phyloP scores from a whole-genome alignment of 768 basidiomycete genomes.

The Clavulina sp. region DNA sequence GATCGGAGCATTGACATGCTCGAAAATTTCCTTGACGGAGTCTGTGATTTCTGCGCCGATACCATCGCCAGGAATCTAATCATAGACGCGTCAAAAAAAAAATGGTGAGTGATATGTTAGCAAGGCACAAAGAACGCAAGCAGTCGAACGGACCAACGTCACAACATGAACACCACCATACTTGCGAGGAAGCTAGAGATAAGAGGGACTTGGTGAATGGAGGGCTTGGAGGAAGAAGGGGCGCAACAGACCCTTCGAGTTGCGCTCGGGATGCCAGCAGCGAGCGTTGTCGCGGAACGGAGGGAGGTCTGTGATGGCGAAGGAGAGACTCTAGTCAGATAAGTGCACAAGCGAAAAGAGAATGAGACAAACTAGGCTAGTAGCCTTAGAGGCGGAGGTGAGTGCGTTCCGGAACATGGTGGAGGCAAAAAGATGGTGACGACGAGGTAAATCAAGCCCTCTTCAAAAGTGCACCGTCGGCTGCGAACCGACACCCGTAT shows the following conservation, averaged over 20 bases:
- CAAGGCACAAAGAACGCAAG: slow-evolving; percentile 4
- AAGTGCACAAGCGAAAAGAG: no score
- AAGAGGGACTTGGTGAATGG: background rate
- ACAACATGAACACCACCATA: slow-evolving; percentile 90
- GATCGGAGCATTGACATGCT: slow-evolving; percentile 92
- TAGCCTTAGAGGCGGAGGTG: no score
- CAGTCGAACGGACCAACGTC: slow-evolving; percentile 20
- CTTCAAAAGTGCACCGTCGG: no score
- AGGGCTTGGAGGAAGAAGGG: background rate
- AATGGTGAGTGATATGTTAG: slow-evolving; percentile 6
- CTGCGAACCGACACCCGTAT: no score
- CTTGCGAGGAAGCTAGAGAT: slow-evolving; percentile 60
- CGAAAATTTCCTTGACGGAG: slow-evolving; percentile 98
- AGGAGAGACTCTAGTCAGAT: no score
- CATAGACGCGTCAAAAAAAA: slow-evolving; percentile 60
- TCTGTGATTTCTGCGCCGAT: slow-evolving; percentile 94
- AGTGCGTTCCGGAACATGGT: no score
- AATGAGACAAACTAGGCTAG: no score
- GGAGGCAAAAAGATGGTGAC: no score
- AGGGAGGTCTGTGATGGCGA: slow-evolving; percentile 3
- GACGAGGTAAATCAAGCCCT: no score
- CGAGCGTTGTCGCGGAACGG: slow-evolving; percentile 44
- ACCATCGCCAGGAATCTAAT: slow-evolving; percentile 98
- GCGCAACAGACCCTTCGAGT: slow-evolving; percentile 40
- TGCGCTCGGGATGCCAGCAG: slow-evolving; percentile 63